These are phyloP conservation scores for Verticillium longisporum DNA, from an alignment of 2,329 filamentous ascomycete genomes.

Conservation along the genomic window DNA sequence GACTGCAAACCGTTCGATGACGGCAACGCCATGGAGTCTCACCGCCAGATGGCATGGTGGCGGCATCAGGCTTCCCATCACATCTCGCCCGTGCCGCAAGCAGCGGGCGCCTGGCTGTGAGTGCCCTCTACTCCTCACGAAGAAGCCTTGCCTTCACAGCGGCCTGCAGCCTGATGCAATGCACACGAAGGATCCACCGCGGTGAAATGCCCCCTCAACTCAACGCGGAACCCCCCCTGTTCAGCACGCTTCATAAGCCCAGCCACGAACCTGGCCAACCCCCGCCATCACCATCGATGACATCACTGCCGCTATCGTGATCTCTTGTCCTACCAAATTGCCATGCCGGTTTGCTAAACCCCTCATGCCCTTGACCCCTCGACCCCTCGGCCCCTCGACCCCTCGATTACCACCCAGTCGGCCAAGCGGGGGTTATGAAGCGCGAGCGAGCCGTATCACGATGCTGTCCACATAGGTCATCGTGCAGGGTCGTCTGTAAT, in stretches of 20 bases:
- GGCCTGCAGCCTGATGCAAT: not conserved
- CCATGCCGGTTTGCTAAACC: not conserved
- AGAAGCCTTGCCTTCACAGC: not conserved
- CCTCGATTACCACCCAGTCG: not conserved
- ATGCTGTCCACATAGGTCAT: not conserved
- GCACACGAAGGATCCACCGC: not conserved
- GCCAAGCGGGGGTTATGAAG: not conserved
- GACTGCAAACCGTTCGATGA: not conserved
- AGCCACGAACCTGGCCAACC: not conserved
- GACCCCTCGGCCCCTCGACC: not conserved
- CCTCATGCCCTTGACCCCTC: not conserved
- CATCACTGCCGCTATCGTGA: conserved; percentile 2
- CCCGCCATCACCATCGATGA: not conserved
- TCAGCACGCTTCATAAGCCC: not conserved
- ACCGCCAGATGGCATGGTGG: not conserved
- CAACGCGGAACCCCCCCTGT: not conserved
- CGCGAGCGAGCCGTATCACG: not conserved
- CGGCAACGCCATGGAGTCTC: not conserved
- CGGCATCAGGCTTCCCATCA: not conserved
- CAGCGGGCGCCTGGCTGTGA: not conserved
- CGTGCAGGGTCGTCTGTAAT: not conserved
- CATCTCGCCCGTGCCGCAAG: not conserved
- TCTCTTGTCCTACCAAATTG: not conserved
- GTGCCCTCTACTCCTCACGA: not conserved
- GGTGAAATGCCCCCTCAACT: not conserved